These are phyloP conservation scores for Rhizoclosmatium globosum DNA, from an alignment of 192 early-diverging fungal species.

Conservation along the genomic window DNA sequence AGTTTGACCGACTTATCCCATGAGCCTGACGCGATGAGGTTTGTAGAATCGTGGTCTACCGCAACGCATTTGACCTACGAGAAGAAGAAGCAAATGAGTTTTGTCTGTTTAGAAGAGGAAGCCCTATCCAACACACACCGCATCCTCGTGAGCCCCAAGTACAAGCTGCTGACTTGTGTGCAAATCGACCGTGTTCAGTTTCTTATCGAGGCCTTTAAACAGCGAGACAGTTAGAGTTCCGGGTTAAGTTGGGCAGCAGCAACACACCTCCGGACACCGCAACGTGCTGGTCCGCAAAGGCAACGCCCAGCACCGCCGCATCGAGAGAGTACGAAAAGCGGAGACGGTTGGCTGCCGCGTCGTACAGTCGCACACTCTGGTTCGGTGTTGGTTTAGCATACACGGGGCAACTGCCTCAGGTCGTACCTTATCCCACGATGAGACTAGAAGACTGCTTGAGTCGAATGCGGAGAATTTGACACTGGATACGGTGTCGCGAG, in stretches of 20 bases:
- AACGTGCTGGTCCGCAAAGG: conserved; percentile 67
- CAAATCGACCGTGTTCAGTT: conserved; percentile 55
- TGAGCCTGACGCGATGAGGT: conserved; percentile 78
- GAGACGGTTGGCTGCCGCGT: conserved; percentile 71
- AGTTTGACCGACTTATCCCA: conserved; percentile 90
- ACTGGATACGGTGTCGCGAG: conserved; percentile 84
- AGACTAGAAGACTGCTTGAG: conserved; percentile 72
- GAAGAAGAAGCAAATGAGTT: not conserved
- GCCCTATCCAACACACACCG: conserved; percentile 53
- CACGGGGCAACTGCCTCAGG: not conserved
- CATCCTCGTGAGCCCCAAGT: conserved; percentile 84
- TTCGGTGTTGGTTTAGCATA: not conserved
- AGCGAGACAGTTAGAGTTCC: not conserved
- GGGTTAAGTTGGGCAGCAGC: not conserved
- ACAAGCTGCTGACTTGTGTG: conserved; percentile 59
- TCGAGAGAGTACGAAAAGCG: conserved; percentile 66
- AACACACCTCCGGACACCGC: conserved; percentile 72
- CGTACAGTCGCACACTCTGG: conserved; percentile 84
- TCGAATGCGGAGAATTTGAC: conserved; percentile 77
- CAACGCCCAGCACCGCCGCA: conserved; percentile 80
- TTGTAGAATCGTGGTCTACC: conserved; percentile 1
- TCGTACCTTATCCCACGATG: conserved; percentile 91
- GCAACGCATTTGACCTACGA: conserved; percentile 52
- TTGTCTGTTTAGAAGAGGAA: not conserved
- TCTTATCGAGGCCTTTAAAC: conserved; percentile 25